phyloP scores from a whole-genome alignment of 2,329 filamentous ascomycete genomes.

The Keithomyces neogunnii region DNA sequence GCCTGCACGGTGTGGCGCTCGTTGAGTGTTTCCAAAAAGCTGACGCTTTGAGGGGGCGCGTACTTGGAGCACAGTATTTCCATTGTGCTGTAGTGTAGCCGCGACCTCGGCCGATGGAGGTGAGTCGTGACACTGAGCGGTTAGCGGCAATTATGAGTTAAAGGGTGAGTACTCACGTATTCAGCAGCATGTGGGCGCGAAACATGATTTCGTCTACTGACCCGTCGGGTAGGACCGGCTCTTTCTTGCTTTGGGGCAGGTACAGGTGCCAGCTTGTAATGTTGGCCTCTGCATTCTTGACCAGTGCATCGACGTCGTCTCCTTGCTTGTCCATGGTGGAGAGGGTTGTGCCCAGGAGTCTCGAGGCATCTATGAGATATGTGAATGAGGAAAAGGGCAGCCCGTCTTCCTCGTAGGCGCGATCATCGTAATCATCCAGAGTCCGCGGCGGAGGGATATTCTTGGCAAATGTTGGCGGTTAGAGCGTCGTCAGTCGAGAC shows the following conservation, averaged over 20 bases:
- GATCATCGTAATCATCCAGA: conserved; percentile 64
- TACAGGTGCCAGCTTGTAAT: conserved; percentile 66
- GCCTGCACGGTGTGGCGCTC: conserved; percentile 10
- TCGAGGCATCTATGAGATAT: conserved; percentile 67
- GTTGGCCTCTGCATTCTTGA: conserved; percentile 25
- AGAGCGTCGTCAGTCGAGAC: not conserved
- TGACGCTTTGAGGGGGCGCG: conserved; percentile 10
- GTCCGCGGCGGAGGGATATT: conserved; percentile 44
- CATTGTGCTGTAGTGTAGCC: conserved; percentile 12
- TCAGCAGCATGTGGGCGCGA: conserved; percentile 66
- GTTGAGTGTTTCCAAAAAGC: conserved; percentile 9
- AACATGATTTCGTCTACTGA: conserved; percentile 71
- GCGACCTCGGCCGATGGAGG: conserved; percentile 11
- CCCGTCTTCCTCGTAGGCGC: conserved; percentile 56
- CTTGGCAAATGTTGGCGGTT: conserved; percentile 14
- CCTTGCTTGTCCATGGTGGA: conserved; percentile 35
- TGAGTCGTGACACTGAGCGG: conserved; percentile 8
- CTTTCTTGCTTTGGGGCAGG: conserved; percentile 58
- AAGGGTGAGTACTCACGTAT: conserved; percentile 29
- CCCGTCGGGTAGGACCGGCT: conserved; percentile 55
- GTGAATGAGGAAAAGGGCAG: conserved; percentile 66
- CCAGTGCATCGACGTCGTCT: conserved; percentile 18
- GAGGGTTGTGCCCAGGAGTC: conserved; percentile 54
- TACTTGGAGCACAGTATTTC: conserved; percentile 13
- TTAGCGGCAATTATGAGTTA: conserved; percentile 1